These are phyloP conservation scores for Tuber brumale DNA, from an alignment of 495 filamentous ascomycete genomes.

Conservation along the genomic window DNA sequence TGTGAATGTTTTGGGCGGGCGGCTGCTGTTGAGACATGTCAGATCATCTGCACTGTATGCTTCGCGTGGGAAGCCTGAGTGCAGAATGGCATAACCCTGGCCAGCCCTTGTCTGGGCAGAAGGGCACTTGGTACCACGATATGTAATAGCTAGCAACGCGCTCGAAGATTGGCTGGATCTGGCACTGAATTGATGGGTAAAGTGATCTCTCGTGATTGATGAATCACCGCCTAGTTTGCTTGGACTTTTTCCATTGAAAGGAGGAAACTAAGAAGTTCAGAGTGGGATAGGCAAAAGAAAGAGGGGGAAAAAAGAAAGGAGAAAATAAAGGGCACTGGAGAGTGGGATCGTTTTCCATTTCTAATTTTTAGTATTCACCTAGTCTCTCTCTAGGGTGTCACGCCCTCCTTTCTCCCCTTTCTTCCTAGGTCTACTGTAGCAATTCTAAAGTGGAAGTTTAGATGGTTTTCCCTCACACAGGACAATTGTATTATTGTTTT, in stretches of 20 bases:
- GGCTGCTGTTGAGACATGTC: neutral
- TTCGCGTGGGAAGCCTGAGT: neutral
- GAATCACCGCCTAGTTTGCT: neutral
- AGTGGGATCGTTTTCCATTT: neutral
- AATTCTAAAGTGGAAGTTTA: neutral
- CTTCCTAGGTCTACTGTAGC: neutral
- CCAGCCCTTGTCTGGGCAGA: neutral
- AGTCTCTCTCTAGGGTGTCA: neutral
- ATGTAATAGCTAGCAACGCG: neutral
- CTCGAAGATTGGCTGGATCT: neutral
- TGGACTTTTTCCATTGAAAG: neutral
- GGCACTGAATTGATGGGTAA: neutral
- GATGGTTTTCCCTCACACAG: neutral
- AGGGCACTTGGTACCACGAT: neutral
- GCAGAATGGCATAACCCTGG: neutral
- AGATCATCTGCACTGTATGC: neutral
- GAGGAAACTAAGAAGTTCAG: neutral
- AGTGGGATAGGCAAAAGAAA: neutral
- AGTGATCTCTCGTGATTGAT: neutral
- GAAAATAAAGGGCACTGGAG: neutral
- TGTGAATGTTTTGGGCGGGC: neutral
- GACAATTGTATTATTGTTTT: neutral
- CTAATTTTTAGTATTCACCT: neutral
- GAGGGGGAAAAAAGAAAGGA: too few species aligned
- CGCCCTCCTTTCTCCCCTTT: neutral